phyloP scores from a whole-genome alignment of 2,329 filamentous ascomycete genomes.

The Aspergillus nomiae region DNA sequence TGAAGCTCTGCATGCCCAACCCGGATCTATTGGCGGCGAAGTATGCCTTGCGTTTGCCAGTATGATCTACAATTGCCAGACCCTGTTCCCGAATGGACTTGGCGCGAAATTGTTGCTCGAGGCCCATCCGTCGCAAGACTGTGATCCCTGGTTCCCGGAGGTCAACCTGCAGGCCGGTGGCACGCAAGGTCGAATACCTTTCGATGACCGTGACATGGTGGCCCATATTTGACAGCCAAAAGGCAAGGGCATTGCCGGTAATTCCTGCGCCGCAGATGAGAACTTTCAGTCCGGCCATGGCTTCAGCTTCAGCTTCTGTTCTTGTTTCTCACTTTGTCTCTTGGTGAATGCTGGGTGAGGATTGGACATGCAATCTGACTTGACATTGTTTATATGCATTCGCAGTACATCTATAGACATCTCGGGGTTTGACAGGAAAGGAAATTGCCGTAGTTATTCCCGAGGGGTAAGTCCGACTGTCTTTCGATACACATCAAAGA shows the following conservation, averaged over 20 bases:
- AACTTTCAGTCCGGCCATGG: constrained; percentile 39
- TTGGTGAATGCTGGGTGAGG: not conserved
- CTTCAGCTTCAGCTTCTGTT: not conserved
- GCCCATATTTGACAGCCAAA: constrained; percentile 49
- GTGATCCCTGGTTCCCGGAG: constrained; percentile 55
- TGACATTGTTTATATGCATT: not conserved
- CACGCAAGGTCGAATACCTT: constrained; percentile 44
- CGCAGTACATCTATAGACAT: not conserved
- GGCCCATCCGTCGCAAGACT: constrained; percentile 56
- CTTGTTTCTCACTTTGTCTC: not conserved
- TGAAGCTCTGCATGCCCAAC: constrained; percentile 40
- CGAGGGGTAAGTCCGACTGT: not conserved
- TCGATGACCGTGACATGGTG: constrained; percentile 48
- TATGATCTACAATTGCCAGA: constrained; percentile 48
- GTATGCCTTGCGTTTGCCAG: constrained; percentile 42
- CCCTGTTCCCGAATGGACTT: constrained; percentile 52
- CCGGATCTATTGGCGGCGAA: constrained; percentile 45
- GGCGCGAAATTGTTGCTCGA: constrained; percentile 46
- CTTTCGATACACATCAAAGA: not conserved
- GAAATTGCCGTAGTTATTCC: not conserved
- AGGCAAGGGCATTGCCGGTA: constrained; percentile 49
- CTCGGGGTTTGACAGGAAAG: not conserved
- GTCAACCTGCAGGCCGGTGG: constrained; percentile 56
- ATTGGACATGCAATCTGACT: not conserved
- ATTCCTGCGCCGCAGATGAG: constrained; percentile 52